Conservation (phyloP, 192 early-diverging fungal species). For the Coemansia sp. region DNA sequence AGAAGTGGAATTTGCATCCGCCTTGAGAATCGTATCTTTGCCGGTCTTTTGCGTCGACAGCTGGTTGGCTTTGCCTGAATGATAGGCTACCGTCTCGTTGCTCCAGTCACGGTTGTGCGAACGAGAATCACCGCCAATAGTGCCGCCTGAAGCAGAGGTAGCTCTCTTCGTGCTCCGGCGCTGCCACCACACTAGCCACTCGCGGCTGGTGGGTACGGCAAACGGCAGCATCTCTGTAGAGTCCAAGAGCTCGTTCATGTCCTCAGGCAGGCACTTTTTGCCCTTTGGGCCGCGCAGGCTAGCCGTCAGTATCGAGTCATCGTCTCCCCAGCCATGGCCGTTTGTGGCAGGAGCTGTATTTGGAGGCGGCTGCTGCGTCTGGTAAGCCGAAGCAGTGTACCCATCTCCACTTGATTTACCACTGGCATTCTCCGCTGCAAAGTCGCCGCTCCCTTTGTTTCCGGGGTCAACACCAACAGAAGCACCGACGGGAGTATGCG, state of each 20-base stretch:
- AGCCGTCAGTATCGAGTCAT: constrained; percentile 14
- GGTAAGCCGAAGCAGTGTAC: neutral
- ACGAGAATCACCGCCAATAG: neutral
- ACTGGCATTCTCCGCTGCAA: neutral
- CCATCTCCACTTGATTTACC: constrained; percentile 5
- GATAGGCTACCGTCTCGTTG: constrained; percentile 42
- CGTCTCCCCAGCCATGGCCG: constrained; percentile 9
- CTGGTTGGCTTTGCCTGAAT: neutral
- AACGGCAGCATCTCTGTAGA: constrained; percentile 59
- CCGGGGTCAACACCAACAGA: neutral
- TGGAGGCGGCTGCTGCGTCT: constrained; percentile 13
- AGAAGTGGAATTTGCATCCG: neutral
- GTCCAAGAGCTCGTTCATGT: constrained; percentile 59
- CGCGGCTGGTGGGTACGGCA: constrained; percentile 61
- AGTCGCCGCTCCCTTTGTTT: constrained; percentile 14
- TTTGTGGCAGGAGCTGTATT: constrained; percentile 30
- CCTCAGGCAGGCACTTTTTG: constrained; percentile 46
- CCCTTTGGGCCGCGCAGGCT: constrained; percentile 55
- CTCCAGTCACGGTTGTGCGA: constrained; percentile 47
- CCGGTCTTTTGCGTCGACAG: neutral
- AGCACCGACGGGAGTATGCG: neutral
- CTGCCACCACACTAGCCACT: constrained; percentile 54
- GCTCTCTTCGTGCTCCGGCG: neutral
- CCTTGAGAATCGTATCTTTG: neutral
- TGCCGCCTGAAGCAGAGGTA: neutral